Evolutionary conservation across 371 early-diverging fungal species (phyloP).

Genomic region (Syncephalastrum racemosum): DNA sequence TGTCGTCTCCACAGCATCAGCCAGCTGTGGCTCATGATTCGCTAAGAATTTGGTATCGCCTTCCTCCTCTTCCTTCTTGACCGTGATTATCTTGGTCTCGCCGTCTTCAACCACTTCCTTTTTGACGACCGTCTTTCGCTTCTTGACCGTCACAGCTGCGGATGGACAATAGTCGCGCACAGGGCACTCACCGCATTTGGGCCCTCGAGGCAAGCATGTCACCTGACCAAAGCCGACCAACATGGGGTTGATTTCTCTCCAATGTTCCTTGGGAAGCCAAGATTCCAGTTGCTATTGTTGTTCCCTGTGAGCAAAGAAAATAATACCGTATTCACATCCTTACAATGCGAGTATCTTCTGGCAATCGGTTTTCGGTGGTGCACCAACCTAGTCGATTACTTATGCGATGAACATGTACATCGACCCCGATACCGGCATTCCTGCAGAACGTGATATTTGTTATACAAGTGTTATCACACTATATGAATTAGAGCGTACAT

Average conservation of each 20-base stretch:
- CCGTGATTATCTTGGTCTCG: too few relatives aligned
- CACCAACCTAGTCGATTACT: constrained; percentile 91
- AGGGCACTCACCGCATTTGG: constrained; percentile 85
- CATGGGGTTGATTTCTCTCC: constrained; percentile 88
- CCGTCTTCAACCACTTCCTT: constrained; percentile 1
- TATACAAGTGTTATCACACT: background rate
- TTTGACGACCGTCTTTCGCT: constrained; percentile 18
- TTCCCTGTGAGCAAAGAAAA: background rate
- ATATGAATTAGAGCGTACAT: constrained; percentile 33
- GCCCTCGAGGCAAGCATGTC: constrained; percentile 78
- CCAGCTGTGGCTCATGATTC: too few relatives aligned
- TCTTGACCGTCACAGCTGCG: constrained; percentile 20
- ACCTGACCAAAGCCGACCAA: constrained; percentile 97
- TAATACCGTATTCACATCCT: constrained; percentile 2
- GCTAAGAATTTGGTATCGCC: too few relatives aligned
- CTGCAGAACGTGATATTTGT: constrained; percentile 22
- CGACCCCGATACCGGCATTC: constrained; percentile 96
- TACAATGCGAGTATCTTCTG: constrained; percentile 83
- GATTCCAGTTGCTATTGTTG: constrained; percentile 64
- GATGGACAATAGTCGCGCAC: constrained; percentile 75
- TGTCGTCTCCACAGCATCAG: too few relatives aligned
- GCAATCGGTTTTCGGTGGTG: constrained; percentile 64
- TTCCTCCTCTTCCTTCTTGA: too few relatives aligned
- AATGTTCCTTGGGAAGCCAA: constrained; percentile 87
- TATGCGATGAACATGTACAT: constrained; percentile 98